Evolutionary conservation across 257 asterid genomes (phyloP), one percentile per base, ranked within the genome.

Genomic region (Ilex asprella): DNA sequence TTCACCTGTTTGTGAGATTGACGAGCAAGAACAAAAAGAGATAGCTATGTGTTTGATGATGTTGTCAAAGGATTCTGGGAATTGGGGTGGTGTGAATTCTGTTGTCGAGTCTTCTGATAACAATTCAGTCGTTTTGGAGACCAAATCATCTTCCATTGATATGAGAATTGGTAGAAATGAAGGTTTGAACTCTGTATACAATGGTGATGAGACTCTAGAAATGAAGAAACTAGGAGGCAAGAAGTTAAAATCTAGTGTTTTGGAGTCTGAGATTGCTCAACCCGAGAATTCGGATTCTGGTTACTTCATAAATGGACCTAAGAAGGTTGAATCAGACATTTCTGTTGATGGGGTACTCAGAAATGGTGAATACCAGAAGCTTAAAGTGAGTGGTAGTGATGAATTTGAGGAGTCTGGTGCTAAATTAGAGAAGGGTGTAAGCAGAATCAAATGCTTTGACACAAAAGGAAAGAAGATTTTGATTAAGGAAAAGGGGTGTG

Each of bases 291-390:
- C 57, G 14, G 57, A 53, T 15, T 53, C 99, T n/a, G 99, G 81
- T 43, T 89, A 92, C 75, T 89, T 83, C 77, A 75, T 92, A 78
- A 93, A 75, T 66, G 99, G 83, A 62, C 70, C 77, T 71, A 76
- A 70, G 15, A 83, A 79, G 71, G 80, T 70, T 50, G 99, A 92
- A 66, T 92, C 98, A 0, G 92, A 83, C 63, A 82, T 75, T 57
- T 84, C 94, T 5, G 83, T 78, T 6, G 88, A 77, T 46, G 81
- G 86, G 62, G 57, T 73, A 15, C 67, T 68, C 7, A 76, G 65
- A 58, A 68, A 53, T 21, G 30, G 30, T 53, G 72, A 79, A 21
- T 53, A 58, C 32, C 73, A 65, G 68, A 78, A 57, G 56, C 44
- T 70, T 51, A 66, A 52, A 50, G 43, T 39, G 30, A 63, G 63